Base-by-base conservation (phyloP, 305 asterid species). In the Plantago coronopus region DNA sequence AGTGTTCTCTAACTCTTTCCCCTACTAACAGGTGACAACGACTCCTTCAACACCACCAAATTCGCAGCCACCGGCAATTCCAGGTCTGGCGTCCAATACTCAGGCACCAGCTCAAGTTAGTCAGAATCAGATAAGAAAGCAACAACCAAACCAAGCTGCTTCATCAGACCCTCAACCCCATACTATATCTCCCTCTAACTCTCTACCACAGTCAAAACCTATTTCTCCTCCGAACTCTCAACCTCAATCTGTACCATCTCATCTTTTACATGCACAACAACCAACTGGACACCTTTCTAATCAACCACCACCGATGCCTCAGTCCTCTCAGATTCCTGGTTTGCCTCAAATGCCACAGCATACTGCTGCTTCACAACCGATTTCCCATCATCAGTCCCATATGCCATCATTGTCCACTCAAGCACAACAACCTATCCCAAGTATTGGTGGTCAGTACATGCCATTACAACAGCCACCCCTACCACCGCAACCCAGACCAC, bases 121-220 rank as follows among this genome's bases (percentile, higher is more conserved):
- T 76, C 95, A 72, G 76, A 86, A 82, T 70, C 95, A 80, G 70
- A 71, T 72, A 34, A 80, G 87, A 67, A 87, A 85, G 76, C 95
- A 73, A 66, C 93, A 71, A 56, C 83, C 72, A 22, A 80, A 55
- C 78, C 95, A 72, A 70, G 66, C 74, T 62, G 62, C 68, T 64
- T 49, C 51, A 40, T 34, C 82, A 10, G 72, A 56, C 38, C 50
- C 84, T 63, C 75, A 67, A 63, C 67, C 95, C 23, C 72, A 78
- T 56, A 64, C 85, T 53, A 63, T 59, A 66, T 78, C 81, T 60
- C 78, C 84, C 45, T 45, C 76, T 17, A 80, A 70, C 76, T 77
- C 81, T 68, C 87, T 78, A 47, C 68, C 89, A 31, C 81, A 78
- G 56, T 61, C 83, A 13, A 48, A 73, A 14, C 65, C 78, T 67